Conservation (phyloP, 1,139 yeast species). For the Zygoascus meyerae region DNA sequence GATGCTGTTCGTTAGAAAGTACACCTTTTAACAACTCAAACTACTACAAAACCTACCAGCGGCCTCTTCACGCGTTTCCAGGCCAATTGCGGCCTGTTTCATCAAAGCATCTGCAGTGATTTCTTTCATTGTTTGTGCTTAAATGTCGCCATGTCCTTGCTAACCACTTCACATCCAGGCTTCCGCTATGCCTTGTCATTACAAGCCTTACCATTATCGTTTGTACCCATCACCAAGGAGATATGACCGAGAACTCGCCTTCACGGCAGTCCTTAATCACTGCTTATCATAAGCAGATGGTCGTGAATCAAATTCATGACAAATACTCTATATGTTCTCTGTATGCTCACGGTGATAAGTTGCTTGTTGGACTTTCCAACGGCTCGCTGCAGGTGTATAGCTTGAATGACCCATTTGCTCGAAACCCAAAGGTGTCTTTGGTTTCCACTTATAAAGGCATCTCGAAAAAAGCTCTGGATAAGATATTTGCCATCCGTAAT, state of each 20-base stretch:
- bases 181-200: neutral
- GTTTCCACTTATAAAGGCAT: slow-evolving; percentile 17
- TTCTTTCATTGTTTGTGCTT: slow-evolving; percentile 19
- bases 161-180: neutral
- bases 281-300: neutral
- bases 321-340: slow-evolving; percentile 12
- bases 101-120: slow-evolving; percentile 25
- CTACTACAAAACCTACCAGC: slow-evolving; percentile 15
- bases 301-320: neutral
- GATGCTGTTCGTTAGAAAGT: slow-evolving; percentile 9
- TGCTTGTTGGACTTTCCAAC: slow-evolving; percentile 24
- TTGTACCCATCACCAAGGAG: neutral
- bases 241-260: slow-evolving; percentile 1
- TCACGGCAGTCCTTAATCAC: neutral
- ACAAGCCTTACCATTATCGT: neutral
- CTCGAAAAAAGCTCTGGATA: slow-evolving; percentile 26
- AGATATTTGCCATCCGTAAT: slow-evolving; percentile 33
- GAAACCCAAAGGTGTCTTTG: slow-evolving; percentile 16
- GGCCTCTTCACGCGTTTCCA: slow-evolving; percentile 25
- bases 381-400: slow-evolving; percentile 26
- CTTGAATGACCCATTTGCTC: slow-evolving; percentile 25
- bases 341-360: slow-evolving; percentile 25
- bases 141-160: neutral
- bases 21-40: neutral
- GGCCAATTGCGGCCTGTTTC: slow-evolving; percentile 32